Percentiles rank a stretch among this genome's conserved stretches.
These are phyloP conservation scores for Coprinopsis sp. DNA, from an alignment of 768 basidiomycete genomes.

Conservation along the genomic window DNA sequence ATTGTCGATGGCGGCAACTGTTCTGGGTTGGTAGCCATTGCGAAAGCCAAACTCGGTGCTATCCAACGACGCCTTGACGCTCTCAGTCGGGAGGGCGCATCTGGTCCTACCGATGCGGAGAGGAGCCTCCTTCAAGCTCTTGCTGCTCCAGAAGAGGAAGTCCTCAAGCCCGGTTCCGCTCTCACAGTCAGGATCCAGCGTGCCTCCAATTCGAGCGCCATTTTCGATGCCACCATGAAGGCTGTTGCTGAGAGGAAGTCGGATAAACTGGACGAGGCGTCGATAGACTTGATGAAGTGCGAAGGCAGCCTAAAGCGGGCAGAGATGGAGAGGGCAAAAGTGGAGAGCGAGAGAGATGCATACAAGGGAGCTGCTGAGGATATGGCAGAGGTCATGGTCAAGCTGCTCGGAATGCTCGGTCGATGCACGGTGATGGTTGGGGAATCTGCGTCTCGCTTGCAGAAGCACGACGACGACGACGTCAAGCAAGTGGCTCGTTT, in stretches of 20 bases:
- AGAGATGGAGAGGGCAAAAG: conserved; percentile 66
- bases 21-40: conserved; percentile 63
- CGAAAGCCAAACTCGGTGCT: conserved; percentile 60
- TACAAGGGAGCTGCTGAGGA: conserved; percentile 56
- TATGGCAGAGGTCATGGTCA: conserved; percentile 64
- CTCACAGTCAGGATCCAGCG: conserved; percentile 57
- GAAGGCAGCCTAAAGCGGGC: conserved; percentile 61
- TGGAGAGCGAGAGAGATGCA: conserved; percentile 60
- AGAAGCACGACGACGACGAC: conserved; percentile 25
- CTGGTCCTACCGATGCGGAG: conserved; percentile 60
- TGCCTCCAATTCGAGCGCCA: conserved; percentile 68
- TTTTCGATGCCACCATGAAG: conserved; percentile 85
- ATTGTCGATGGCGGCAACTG: conserved; percentile 76
- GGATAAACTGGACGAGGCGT: conserved; percentile 70
- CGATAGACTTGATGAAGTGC: conserved; percentile 64
- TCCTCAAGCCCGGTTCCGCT: conserved; percentile 52
- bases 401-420: conserved; percentile 76
- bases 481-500: conserved; percentile 47
- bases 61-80: conserved; percentile 61
- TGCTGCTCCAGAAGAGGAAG: conserved; percentile 67
- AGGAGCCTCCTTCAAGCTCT: conserved; percentile 62
- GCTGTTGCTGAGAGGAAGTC: conserved; percentile 76
- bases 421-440: conserved; percentile 70
- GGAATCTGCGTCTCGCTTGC: conserved; percentile 44
- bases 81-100: conserved; percentile 40